Base-by-base conservation (phyloP, 1,284 basidiomycete genomes). In the Trametes pubescens region DNA sequence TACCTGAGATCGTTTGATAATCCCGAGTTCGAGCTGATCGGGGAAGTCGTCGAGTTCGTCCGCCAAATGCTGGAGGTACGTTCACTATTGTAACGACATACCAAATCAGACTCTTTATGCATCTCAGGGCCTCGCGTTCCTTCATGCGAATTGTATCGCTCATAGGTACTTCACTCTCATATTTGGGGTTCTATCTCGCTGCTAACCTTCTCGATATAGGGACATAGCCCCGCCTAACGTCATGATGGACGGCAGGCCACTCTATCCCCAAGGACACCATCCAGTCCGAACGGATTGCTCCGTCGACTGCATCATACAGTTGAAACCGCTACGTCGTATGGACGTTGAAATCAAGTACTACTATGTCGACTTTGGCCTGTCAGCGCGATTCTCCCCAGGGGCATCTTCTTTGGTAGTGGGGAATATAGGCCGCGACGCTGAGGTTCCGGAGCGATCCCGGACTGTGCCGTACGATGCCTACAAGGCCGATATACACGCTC, bases 341-440 rank as follows among this genome's bases (percentile, higher is more conserved):
- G 64, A 68, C 1, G 37, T 58, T 22, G 61, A 62, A 0, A 70
- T 75, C 5, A 65, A 61, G 34, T 77, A 76, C 61, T 76, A 68
- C 60, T 73, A 73, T 56, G 72, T 74, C 37, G 74, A 76, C 59
- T 77, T 75, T 29, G 73, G 72, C 0, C 67, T 77, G 0, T 75
- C 75, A 0, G 56, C 61, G 2, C 59, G 49, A 1, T 71, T 71
- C 47, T 14, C 47, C 0, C 43, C 46, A 0, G 70, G 65, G 0
- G 47, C 60, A 0, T 37, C 65, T 3, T 40, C 62, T 8, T 47
- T 57, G 11, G 71, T 61, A 0, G 22, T 70, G 6, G 69, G 69
- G 0, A 51, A 51, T 0, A 43, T 64, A 5, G 74, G 74, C 0
- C 60, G 71, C 18, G 73, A 75, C 44, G 57, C 59, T 35, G 66